Conservation (phyloP, 805 yeast species). For the Wickerhamomyces ciferrii region DNA sequence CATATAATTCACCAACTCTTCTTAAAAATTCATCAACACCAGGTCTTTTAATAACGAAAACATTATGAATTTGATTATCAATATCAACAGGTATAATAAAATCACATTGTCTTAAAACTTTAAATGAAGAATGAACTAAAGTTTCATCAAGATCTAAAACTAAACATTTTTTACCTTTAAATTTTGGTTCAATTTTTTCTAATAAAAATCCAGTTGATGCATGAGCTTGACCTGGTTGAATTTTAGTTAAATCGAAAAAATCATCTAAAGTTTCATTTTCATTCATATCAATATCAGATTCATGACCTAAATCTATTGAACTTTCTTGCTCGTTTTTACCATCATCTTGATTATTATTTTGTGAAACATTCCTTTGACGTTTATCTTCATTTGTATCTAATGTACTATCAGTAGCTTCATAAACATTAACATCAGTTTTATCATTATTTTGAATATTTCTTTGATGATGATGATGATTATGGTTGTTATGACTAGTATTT, state of each 20-base stretch:
- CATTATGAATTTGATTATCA: constrained; percentile 87
- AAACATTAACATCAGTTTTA: constrained; percentile 21
- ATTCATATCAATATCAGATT: constrained; percentile 21
- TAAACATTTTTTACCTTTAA: constrained; percentile 72
- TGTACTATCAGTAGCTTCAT: constrained; percentile 23
- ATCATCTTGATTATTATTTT: neutral
- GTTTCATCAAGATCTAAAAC: constrained; percentile 94
- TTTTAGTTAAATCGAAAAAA: constrained; percentile 51
- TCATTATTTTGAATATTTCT: neutral
- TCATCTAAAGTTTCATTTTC: constrained; percentile 25
- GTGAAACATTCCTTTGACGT: neutral
- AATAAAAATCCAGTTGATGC: constrained; percentile 64
- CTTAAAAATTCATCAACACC: constrained; percentile 93
- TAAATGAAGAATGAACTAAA: constrained; percentile 91
- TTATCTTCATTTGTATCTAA: constrained; percentile 8
- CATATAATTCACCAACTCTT: constrained; percentile 80
- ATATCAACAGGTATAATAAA: constrained; percentile 97
- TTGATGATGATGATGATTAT: constrained; percentile 1
- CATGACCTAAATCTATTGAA: constrained; percentile 6
- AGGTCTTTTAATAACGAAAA: constrained; percentile 94
- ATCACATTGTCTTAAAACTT: constrained; percentile 87
- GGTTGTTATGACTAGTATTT: neutral
- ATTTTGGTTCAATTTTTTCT: constrained; percentile 42
- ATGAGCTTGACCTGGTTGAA: constrained; percentile 70
- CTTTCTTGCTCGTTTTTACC: neutral